Base-by-base conservation (phyloP, 441 rosid species). In the Corymbia calophylla region DNA sequence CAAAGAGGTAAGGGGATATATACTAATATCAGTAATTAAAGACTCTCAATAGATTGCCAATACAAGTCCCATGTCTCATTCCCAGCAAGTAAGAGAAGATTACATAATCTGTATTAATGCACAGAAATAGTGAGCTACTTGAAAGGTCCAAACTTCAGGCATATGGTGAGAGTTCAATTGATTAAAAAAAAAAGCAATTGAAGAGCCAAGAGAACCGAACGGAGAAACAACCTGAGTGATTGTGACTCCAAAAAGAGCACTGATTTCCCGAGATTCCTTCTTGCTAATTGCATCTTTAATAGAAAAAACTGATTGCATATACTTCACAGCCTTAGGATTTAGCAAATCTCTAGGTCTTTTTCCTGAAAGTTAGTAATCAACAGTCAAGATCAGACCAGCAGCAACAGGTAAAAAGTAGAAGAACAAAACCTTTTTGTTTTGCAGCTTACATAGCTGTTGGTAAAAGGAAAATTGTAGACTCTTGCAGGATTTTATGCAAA, bases 301-400 rank as follows among this genome's bases (percentile, higher is more conserved):
- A 68, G 99, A 94, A 86, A 97, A 98, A 93, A 97, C 89, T 55
- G 96, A 94, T 95, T 97, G 99, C 97, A 98, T 95, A 93, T 98
- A 95, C 91, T 96, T 97, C 88, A 96, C 95, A 77, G 99, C 99
- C 93, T 97, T 98, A 29, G 99, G 98, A 91, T 96, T 97, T 89
- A 98, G 91, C 93, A 98, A 95, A 94, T 98, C 99, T 92, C 99
- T 96, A 31, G 99, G 99, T 88, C 99, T 97, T 94, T 98, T 98
- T 86, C 99, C 99, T 98, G 95, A 86, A 92, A 89, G 88, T 88
- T 92, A 56, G 51, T 68, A 91, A 90, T 66, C 87, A 91, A 91
- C 70, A 31, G 91, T 48, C 87, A 89, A 12, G 87, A 87, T 88
- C 56, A 80, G 25, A 49, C 77, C 35, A 77, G 48, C 35, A 88